Base-by-base conservation (phyloP, 768 basidiomycete species). In the Podaxis sp. region DNA sequence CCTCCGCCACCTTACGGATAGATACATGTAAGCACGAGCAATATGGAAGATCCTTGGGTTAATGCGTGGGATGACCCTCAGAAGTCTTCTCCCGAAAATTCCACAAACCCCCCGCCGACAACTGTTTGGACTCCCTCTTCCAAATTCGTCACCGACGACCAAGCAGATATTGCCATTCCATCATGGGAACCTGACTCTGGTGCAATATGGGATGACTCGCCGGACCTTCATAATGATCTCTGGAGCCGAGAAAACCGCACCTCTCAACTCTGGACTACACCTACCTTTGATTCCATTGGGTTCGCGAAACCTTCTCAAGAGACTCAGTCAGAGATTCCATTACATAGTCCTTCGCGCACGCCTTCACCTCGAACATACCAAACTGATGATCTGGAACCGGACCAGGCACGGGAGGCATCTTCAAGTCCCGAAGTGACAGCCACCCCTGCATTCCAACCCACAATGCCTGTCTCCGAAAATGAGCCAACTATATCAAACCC, bases 41-140 rank as follows among this genome's bases (percentile, higher is more conserved):
- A 35, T 13, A 90, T 90, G 88, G 88, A 90, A 65, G 85, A 91
- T 72, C 85, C 88, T 51, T 92, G 89, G 85, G 82, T 83, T 44
- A 87, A 87, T 71, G 82, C 85, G 58, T 89, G 86, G 87, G 80
- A 77, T 58, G 82, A 85, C 62, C 69, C 83, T 50, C 64, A 74
- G 21, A 76, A 77, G 59, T 62, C 66, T 42, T 58, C 50, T 62
- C 23, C 54, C 63, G 18, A 59, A 57, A 28, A 50, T 59, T 44
- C 46, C 38, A 13, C 50, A 51, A 35, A 40, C 42, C 35, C 46
- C 11, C 40, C 61, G n/a, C 32, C 46, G 37, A 64, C 50, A 48
- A 48, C 63, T 23, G 51, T 54, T 25, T 72, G 70, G 71, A 60
- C 65, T 46, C 61, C 67, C 27, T 69, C 70, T 28, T 53, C 60